Conservation (phyloP, 2,329 filamentous ascomycete genomes). For the Grosmannia huntii region DNA sequence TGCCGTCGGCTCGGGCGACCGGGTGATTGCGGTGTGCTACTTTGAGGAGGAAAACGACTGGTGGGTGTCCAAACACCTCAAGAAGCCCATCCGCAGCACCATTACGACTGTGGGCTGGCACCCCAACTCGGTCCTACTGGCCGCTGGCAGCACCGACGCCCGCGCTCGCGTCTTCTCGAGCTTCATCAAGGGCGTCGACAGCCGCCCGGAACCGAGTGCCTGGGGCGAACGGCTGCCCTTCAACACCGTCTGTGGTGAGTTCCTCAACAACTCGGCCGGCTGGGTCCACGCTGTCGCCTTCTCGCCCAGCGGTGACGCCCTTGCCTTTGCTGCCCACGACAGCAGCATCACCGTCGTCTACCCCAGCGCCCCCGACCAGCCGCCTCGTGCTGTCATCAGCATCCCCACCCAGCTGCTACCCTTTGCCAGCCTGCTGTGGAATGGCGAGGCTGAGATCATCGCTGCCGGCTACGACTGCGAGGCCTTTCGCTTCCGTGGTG, state of each 20-base stretch:
- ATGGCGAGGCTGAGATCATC: constrained; percentile 80
- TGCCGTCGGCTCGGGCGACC: constrained; percentile 88
- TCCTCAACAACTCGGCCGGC: constrained; percentile 85
- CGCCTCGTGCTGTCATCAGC: constrained; percentile 79
- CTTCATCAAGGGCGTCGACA: constrained; percentile 92
- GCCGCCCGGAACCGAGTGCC: constrained; percentile 68
- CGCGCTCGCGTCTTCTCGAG: constrained; percentile 89
- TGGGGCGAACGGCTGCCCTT: constrained; percentile 96
- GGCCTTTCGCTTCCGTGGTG: constrained; percentile 77
- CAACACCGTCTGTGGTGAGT: constrained; percentile 97
- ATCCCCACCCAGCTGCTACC: constrained; percentile 83
- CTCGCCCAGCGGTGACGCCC: constrained; percentile 80
- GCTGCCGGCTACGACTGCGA: constrained; percentile 87
- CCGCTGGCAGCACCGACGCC: constrained; percentile 92
- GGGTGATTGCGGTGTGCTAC: constrained; percentile 93
- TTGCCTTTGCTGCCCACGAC: constrained; percentile 90
- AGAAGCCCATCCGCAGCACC: constrained; percentile 96
- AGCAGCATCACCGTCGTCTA: constrained; percentile 96
- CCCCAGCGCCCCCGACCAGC: constrained; percentile 78
- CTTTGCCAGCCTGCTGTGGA: constrained; percentile 90
- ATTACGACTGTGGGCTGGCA: constrained; percentile 95
- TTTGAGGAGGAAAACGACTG: constrained; percentile 99
- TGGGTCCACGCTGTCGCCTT: constrained; percentile 94
- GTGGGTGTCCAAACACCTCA: constrained; percentile 99
- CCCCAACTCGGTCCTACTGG: constrained; percentile 89